Base-by-base conservation (phyloP, 2,329 filamentous ascomycete species). In the Aspergillus sp. region DNA sequence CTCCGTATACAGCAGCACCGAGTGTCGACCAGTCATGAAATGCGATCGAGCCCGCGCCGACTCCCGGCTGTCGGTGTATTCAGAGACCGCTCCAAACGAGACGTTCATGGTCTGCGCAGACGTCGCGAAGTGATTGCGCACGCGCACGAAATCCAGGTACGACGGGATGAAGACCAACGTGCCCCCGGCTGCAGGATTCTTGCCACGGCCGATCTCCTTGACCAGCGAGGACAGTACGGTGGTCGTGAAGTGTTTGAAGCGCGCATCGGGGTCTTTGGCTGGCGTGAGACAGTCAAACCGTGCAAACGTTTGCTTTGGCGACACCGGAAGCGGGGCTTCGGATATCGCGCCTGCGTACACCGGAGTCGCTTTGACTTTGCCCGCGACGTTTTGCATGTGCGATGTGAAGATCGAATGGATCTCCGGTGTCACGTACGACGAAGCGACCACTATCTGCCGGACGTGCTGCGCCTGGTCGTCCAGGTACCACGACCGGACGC, bases 71-170 rank as follows among this genome's bases (percentile, higher is more conserved):
- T 86, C 80, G 0, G 86, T 85, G 66, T 97, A 97, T 68, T 98
- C 93, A 48, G 86, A 90, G 34, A 98, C 84, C 30, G 83, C 81
- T 45, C 88, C 90, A 64, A 96, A 94, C 1, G 83, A 74, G 50
- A 83, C 66, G 50, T 80, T 73, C 28, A 71, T 68, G 3, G 76
- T 78, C 42, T 73, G 69, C 1, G 72, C 60, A 0, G 83, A 82
- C 29, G 82, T 89, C 44, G 89, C 82, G 59, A 98, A 90, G 69
- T 90, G 87, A 71, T 97, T 98, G 45, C 93, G 82, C 49, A 98
- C 78, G 38, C 90, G 85, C 39, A 96, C 85, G 65, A 97, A 97
- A 71, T 98, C 93, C 49, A 96, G 82, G 68, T 96, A 97, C 0
- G 85, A 89, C 0, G 93, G 89, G 43, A 97, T 82, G 70, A 94